Evolutionary conservation across 2,329 filamentous ascomycete genomes (phyloP).

Genomic region (Apiospora marii): DNA sequence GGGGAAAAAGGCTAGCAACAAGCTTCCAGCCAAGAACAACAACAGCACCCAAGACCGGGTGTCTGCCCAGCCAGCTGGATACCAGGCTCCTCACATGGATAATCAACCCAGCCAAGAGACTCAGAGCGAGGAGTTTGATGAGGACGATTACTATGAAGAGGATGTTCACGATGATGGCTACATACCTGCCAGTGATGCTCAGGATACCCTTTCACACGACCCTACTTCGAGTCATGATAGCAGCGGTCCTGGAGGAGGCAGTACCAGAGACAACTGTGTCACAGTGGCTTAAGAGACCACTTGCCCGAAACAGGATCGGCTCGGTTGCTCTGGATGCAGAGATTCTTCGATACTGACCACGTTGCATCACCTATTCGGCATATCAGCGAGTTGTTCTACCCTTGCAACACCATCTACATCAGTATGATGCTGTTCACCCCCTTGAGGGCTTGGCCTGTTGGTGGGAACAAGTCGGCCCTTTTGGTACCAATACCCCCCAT

Average conservation of each 20-base stretch:
- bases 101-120: slow-evolving; percentile 33
- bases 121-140: slow-evolving; percentile 48
- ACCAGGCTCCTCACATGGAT: slow-evolving; percentile 33
- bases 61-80: slow-evolving; percentile 31
- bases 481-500: slow-evolving; percentile 13
- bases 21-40: slow-evolving; percentile 63
- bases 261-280: not conserved
- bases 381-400: not conserved
- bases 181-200: slow-evolving; percentile 30
- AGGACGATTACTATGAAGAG: slow-evolving; percentile 50
- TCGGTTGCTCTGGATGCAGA: slow-evolving; percentile 9
- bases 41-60: slow-evolving; percentile 37
- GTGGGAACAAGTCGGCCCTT: slow-evolving; percentile 15
- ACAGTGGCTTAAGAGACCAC: not conserved
- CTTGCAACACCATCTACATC: not conserved
- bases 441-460: slow-evolving; percentile 11
- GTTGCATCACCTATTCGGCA: not conserved
- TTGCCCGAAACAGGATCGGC: not conserved
- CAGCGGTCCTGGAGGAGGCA: slow-evolving; percentile 12
- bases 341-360: not conserved
- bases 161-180: slow-evolving; percentile 40
- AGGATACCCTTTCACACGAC: slow-evolving; percentile 23
- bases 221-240: not conserved
- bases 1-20: slow-evolving; percentile 84
- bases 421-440: not conserved